Evolutionary conservation across 306 rosid genomes (phyloP).

Genomic region (Cucurbita maxima): DNA sequence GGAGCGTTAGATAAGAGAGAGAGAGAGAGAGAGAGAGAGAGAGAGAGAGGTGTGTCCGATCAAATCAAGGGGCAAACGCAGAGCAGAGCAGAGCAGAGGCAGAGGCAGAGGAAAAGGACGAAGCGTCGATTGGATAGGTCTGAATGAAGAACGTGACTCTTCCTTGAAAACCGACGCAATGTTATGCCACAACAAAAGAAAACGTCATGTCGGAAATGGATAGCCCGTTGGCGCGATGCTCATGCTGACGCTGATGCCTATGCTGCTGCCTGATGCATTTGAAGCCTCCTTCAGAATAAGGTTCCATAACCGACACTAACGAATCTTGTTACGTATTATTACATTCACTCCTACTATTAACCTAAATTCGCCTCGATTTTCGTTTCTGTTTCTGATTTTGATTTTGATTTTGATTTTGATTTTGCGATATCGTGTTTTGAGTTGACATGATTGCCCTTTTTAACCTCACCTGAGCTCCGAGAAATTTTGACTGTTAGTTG

Average conservation of each 20-base stretch:
- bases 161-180: neutral
- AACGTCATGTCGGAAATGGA: constrained; percentile 3
- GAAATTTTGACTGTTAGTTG: neutral
- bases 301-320: constrained; percentile 16
- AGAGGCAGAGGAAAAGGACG: neutral
- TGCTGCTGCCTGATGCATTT: neutral
- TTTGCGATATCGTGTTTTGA: too few relatives aligned
- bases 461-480: neutral
- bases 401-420: neutral
- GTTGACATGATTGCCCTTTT: neutral
- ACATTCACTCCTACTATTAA: neutral
- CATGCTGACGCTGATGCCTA: neutral
- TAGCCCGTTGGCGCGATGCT: neutral
- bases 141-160: neutral
- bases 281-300: neutral
- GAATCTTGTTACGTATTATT: neutral
- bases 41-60: neutral
- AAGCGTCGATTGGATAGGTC: neutral
- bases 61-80: neutral
- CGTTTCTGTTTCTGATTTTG: neutral
- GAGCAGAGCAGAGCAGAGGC: too few relatives aligned
- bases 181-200: neutral
- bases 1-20: neutral
- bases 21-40: neutral
- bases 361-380: neutral